Conservation (phyloP, 2,329 filamentous ascomycete species). For the Colletotrichum viniferum region DNA sequence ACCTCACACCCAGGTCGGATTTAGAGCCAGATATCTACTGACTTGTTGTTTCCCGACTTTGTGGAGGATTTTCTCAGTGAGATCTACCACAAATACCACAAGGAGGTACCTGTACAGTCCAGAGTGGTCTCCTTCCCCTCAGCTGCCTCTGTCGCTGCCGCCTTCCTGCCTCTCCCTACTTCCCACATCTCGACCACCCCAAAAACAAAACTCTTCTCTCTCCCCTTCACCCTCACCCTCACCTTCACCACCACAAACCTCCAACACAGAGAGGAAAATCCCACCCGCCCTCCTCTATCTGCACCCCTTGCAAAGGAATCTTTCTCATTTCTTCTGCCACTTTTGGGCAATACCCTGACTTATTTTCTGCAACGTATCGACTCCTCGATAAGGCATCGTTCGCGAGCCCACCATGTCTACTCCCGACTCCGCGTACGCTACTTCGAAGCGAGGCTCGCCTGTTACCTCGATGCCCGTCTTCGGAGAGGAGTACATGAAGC, state of each 20-base stretch:
- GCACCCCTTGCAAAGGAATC: conserved; percentile 6
- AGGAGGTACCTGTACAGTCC: not conserved
- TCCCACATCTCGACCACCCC: not conserved
- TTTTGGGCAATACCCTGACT: conserved; percentile 7
- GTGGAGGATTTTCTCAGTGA: not conserved
- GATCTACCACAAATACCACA: not conserved
- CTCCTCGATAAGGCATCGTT: not conserved
- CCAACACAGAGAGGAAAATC: not conserved
- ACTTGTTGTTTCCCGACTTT: not conserved
- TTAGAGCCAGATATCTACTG: not conserved
- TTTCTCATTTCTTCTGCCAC: conserved; percentile 18
- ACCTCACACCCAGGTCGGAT: not conserved
- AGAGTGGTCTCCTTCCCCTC: conserved; percentile 6
- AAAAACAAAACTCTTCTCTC: not conserved
- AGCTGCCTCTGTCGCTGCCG: not conserved
- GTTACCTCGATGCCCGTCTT: conserved; percentile 16
- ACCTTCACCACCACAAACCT: not conserved
- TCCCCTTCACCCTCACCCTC: not conserved
- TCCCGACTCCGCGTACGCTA: not conserved
- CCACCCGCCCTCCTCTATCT: not conserved
- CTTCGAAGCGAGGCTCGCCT: conserved; percentile 13
- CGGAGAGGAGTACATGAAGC: conserved; percentile 25
- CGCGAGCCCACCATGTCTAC: conserved; percentile 13
- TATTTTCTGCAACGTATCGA: conserved; percentile 16
- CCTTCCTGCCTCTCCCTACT: not conserved